A percentile compares a stretch with the other conserved stretches of the same genome.
phyloP scores from a whole-genome alignment of 176 grass and related monocot genomes.

The Elymus sibiricus region DNA sequence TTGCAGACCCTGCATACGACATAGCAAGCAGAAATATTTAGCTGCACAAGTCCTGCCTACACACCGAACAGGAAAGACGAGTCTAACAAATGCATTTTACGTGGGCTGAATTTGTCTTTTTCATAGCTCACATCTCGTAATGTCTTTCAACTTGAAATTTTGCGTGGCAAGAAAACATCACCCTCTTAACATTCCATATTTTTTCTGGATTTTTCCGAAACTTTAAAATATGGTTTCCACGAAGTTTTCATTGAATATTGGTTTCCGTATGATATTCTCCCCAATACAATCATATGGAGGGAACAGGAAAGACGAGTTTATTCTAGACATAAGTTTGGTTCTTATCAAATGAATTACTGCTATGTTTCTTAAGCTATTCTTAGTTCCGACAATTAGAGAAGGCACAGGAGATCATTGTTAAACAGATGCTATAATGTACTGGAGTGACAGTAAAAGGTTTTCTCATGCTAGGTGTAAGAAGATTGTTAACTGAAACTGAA shows the following conservation, averaged over 20 bases:
- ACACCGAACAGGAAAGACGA: too few species aligned
- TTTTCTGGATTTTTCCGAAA: too few species aligned
- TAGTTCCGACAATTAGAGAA: neutral
- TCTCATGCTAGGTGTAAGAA: neutral
- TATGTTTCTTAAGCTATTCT: neutral
- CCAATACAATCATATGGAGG: neutral
- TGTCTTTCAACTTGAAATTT: too few species aligned
- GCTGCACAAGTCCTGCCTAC: constrained; percentile 5
- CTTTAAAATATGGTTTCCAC: too few species aligned
- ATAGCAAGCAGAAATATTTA: constrained; percentile 2
- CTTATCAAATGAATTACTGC: neutral
- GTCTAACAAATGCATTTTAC: neutral
- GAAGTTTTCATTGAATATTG: too few species aligned
- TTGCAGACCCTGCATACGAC: constrained; percentile 60
- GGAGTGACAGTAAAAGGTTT: neutral
- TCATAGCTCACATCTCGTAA: too few species aligned
- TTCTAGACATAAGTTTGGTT: neutral
- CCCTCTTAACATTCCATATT: too few species aligned
- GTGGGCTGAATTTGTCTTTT: too few species aligned
- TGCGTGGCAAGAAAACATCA: too few species aligned
- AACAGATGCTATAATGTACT: neutral
- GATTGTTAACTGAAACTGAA: neutral
- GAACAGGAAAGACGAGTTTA: neutral
- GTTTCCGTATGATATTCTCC: too few species aligned
- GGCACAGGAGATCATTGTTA: neutral